Evolutionary conservation across 1,284 basidiomycete genomes (phyloP).

Genomic region (Schizopora paradoxa): DNA sequence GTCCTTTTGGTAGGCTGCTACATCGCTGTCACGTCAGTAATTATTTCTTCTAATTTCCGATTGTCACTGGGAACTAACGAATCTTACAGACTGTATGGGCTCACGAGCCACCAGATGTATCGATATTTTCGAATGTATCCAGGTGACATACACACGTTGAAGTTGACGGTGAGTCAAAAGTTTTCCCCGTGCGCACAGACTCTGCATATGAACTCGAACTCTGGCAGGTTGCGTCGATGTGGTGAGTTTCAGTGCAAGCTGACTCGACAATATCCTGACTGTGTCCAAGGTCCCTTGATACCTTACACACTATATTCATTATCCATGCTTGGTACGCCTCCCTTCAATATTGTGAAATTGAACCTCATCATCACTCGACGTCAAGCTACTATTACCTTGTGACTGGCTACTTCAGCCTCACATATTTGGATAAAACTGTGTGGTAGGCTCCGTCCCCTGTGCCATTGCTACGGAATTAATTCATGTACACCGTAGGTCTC

Average conservation of each 20-base stretch:
- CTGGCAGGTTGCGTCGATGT: neutral
- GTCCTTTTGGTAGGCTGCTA: constrained; percentile 9
- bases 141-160: neutral
- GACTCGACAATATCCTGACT: neutral
- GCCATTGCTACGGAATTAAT: too few species aligned
- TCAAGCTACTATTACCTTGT: constrained; percentile 12
- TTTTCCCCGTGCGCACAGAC: neutral
- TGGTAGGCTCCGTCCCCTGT: constrained; percentile 3
- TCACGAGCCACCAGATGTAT: constrained; percentile 7
- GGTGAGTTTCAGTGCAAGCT: neutral
- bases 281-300: constrained; percentile 4
- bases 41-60: neutral
- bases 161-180: neutral
- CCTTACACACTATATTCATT: constrained; percentile 8
- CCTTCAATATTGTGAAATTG: neutral
- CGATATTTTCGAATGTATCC: constrained; percentile 12
- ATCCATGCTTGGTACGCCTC: constrained; percentile 7
- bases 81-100: constrained; percentile 3
- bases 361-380: neutral
- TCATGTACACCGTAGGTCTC: too few species aligned
- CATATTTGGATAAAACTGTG: constrained; percentile 3
- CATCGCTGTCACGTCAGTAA: constrained; percentile 7
- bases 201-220: neutral
- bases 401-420: constrained; percentile 8
- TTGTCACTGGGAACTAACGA: neutral